Base-by-base conservation (phyloP, 2,329 filamentous ascomycete genomes). In the Cercospora sesami region DNA sequence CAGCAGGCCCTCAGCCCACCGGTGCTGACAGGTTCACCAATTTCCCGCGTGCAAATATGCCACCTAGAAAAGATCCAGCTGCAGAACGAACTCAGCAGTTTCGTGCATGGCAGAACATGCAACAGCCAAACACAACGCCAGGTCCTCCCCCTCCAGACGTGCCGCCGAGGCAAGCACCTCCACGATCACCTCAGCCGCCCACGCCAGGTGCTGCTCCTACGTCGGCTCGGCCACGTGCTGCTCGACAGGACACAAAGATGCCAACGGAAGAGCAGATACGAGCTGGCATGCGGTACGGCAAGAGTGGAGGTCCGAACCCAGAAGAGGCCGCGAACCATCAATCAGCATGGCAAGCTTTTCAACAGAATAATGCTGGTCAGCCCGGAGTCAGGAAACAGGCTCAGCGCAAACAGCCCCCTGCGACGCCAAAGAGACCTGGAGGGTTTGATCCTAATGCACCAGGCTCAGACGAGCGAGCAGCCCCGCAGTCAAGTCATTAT, bases 381-480 rank as follows among this genome's bases (percentile, higher is more conserved):
- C 72, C 78, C n/a, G 73, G 74, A 45, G 78, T 81, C 66, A 78
- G 80, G 21, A 81, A 76, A 60, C 77, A 71, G 75, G 76, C 36
- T 76, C 80, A 39, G 72, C 73, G 39, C 75, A 77, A 64, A 78
- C 78, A 3, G 75, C 78, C 62, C 1, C 65, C 68, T 7, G 65
- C 63, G 12, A 79, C 82, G 3, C 84, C 85, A 42, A 86, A 82
- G 72, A 86, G 82, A 75, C 79, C 72, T 6, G 68, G 81, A 55
- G 87, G 86, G 4, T 89, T 88, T 73, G 85, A 87, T 65, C 86
- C 87, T 21, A 82, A 82, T n/a, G 82, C 82, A 6, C 82, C 86
- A 33, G 86, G 84, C n/a, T 85, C 83, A 39, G 87, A 89, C 73
- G 87, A 89, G 72, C 82, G 85, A 39, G 85, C 85, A 75, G 86